phyloP scores from a whole-genome alignment of 495 filamentous ascomycete genomes.

The Daldinia bambusicola region DNA sequence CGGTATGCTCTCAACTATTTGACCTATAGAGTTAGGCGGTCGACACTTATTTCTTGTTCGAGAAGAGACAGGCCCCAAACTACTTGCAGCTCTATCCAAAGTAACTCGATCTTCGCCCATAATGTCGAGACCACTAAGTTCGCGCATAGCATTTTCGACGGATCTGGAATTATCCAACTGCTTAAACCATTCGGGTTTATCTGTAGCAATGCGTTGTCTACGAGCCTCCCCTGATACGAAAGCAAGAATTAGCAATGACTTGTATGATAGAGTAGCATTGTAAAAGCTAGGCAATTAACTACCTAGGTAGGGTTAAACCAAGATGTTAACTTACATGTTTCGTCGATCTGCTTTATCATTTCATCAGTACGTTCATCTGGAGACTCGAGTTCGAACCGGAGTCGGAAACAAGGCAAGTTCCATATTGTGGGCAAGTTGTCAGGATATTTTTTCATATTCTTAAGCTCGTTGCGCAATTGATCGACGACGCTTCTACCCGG shows the following conservation, averaged over 20 bases:
- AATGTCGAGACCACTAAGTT: background rate
- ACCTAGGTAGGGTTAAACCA: background rate
- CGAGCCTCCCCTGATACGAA: background rate
- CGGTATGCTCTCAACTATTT: background rate
- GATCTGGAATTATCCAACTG: background rate
- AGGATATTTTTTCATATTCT: background rate
- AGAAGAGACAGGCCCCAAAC: background rate
- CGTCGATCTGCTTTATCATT: constrained; percentile 11
- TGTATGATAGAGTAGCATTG: background rate
- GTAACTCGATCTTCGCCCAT: constrained; percentile 7
- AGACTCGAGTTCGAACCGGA: too few species aligned
- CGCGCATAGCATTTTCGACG: background rate
- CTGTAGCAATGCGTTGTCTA: background rate
- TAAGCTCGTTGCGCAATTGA: too few species aligned
- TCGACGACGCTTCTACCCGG: too few species aligned
- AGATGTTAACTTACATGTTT: constrained; percentile 8
- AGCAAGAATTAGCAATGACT: background rate
- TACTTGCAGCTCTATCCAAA: background rate
- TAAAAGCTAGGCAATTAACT: background rate
- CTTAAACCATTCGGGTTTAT: constrained; percentile 17
- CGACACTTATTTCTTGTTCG: background rate
- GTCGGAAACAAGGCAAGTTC: background rate
- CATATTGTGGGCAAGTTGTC: background rate
- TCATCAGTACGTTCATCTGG: too few species aligned
- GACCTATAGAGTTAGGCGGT: background rate